A percentile compares a stretch with the other conserved stretches of the same genome.
Conservation (phyloP, 2,329 filamentous ascomycete genomes). For the Fusarium tjaetaba region DNA sequence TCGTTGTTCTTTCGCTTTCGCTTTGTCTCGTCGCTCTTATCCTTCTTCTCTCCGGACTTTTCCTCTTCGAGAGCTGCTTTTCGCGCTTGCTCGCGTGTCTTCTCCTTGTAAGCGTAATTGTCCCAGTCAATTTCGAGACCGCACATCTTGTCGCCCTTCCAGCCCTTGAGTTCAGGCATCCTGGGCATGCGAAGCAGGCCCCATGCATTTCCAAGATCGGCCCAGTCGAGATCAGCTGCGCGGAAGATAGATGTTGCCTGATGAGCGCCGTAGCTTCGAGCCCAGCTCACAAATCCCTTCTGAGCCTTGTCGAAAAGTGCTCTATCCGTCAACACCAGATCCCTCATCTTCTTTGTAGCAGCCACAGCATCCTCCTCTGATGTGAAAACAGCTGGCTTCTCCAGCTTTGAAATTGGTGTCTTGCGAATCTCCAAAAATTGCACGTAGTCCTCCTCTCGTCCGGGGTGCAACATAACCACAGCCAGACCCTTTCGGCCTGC, state of each 20-base stretch:
- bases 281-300: slow-evolving; percentile 91
- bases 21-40: slow-evolving; percentile 56
- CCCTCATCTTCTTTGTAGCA: slow-evolving; percentile 69
- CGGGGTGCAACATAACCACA: slow-evolving; percentile 85
- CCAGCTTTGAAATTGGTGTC: slow-evolving; percentile 78
- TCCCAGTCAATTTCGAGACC: slow-evolving; percentile 74
- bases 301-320: slow-evolving; percentile 86
- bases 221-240: slow-evolving; percentile 84
- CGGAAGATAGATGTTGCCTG: slow-evolving; percentile 92
- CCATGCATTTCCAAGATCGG: slow-evolving; percentile 82
- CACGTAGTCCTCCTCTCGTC: slow-evolving; percentile 89
- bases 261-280: slow-evolving; percentile 90
- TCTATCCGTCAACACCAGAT: slow-evolving; percentile 61
- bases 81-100: slow-evolving; percentile 73
- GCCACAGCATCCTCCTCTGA: slow-evolving; percentile 68
- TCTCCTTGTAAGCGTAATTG: slow-evolving; percentile 76
- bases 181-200: slow-evolving; percentile 86
- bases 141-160: slow-evolving; percentile 73
- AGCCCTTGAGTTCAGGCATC: slow-evolving; percentile 89
- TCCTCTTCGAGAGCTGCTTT: slow-evolving; percentile 64
- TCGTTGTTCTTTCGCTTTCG: slow-evolving; percentile 71
- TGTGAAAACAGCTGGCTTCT: slow-evolving; percentile 65
- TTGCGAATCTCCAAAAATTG: slow-evolving; percentile 87
- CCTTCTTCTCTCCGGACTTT: slow-evolving; percentile 51
- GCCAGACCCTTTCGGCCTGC: slow-evolving; percentile 88